Percentiles rank a stretch among this genome's conserved stretches.
phyloP scores from a whole-genome alignment of 2,329 filamentous ascomycete species.

The Xylaria sp. region DNA sequence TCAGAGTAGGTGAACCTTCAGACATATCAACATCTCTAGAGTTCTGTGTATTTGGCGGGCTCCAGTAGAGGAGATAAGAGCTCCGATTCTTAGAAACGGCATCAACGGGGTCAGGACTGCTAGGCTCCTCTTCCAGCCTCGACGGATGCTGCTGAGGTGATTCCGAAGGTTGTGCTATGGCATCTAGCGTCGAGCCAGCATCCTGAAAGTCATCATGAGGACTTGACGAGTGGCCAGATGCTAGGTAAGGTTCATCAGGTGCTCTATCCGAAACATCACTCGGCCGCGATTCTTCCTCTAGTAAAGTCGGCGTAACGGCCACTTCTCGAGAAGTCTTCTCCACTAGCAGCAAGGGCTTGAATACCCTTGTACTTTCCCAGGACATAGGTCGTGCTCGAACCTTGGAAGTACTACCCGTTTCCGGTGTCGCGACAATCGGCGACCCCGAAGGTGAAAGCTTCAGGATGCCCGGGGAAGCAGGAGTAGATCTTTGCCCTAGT shows the following conservation, averaged over 20 bases:
- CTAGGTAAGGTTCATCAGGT: conserved; percentile 11
- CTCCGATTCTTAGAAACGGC: conserved; percentile 57
- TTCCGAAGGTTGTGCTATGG: neutral
- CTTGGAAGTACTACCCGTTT: conserved; percentile 52
- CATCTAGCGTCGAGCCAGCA: conserved; percentile 11
- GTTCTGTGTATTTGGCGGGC: conserved; percentile 51
- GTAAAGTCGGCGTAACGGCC: conserved; percentile 45
- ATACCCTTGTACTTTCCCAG: conserved; percentile 74
- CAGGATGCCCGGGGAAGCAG: conserved; percentile 48
- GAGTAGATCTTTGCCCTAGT: conserved; percentile 59
- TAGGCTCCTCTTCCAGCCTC: conserved; percentile 34
- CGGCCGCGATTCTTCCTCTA: conserved; percentile 58
- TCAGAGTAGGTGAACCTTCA: conserved; percentile 35
- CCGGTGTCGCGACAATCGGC: conserved; percentile 49
- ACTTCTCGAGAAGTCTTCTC: conserved; percentile 66
- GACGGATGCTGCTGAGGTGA: conserved; percentile 35
- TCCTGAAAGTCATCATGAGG: conserved; percentile 10
- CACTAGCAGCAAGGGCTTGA: conserved; percentile 84
- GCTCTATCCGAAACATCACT: conserved; percentile 48
- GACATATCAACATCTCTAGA: conserved; percentile 33
- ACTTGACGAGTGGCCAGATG: neutral
- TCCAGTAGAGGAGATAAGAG: conserved; percentile 56
- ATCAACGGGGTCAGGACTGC: conserved; percentile 53
- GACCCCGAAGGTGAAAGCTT: conserved; percentile 52
- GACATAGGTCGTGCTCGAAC: conserved; percentile 64